Evolutionary conservation across 352 stramenopile genomes (phyloP).

Genomic region (Peronospora belbahrii): DNA sequence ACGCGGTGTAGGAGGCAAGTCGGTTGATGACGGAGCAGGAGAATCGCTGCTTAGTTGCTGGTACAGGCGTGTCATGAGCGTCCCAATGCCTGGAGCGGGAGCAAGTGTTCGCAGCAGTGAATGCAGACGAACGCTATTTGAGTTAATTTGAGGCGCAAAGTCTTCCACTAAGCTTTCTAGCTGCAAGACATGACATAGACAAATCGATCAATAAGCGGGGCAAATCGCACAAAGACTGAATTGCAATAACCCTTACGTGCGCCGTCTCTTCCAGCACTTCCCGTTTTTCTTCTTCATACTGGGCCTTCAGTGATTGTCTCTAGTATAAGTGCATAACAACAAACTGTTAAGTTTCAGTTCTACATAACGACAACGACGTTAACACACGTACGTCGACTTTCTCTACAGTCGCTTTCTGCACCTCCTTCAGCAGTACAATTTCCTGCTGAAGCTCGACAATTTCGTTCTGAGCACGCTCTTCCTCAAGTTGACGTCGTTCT

Average conservation of each 20-base stretch:
- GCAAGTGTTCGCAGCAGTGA: conserved; percentile 62
- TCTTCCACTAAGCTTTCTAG: conserved; percentile 43
- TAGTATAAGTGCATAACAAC: conserved; percentile 9
- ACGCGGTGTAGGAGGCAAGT: conserved; percentile 18
- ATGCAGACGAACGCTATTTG: conserved; percentile 45
- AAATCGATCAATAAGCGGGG: background rate
- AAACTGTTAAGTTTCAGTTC: background rate
- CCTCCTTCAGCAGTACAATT: conserved; percentile 50
- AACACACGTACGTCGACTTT: conserved; percentile 35
- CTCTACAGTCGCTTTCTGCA: conserved; percentile 36
- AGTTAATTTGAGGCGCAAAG: conserved; percentile 44
- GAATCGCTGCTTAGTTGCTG: conserved; percentile 52
- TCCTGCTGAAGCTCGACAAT: conserved; percentile 50
- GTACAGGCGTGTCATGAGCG: conserved; percentile 67
- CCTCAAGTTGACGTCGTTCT: conserved; percentile 22
- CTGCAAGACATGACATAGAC: conserved; percentile 14
- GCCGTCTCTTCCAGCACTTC: conserved; percentile 51
- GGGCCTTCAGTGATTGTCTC: conserved; percentile 49
- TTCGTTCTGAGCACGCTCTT: conserved; percentile 40
- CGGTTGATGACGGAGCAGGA: conserved; percentile 1
- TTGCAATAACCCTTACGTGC: conserved; percentile 30
- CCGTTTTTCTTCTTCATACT: conserved; percentile 56
- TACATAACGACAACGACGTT: background rate
- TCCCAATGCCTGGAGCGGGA: conserved; percentile 45
- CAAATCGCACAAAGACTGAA: background rate